Evolutionary conservation across 2,329 filamentous ascomycete genomes (phyloP), one percentile per base, ranked within the genome.

Genomic region (Venturia aucupariae): DNA sequence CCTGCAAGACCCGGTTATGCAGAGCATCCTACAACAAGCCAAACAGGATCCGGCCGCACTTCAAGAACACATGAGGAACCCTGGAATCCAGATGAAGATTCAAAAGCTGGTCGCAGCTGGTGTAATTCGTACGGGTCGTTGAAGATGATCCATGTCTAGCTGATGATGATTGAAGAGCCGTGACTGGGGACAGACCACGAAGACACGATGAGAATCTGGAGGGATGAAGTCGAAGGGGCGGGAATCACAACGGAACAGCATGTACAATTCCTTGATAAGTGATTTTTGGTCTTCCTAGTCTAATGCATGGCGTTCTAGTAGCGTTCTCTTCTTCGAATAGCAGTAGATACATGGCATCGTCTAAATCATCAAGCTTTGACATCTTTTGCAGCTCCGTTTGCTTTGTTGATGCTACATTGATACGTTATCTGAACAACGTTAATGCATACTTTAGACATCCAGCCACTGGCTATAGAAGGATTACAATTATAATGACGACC

Each of bases 51-150:
- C 94, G 22, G 89, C 89, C 60, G 94, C 94, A 57, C 84, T 99
- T 67, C 89, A 95, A 75, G 93, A 99, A 76, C 95, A 99, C 78
- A 96, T 99, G 90, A 90, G 87, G 81, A 99, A 97, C 80, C 85
- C 91, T 0, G 84, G 82, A 65, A 90, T 99, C 70, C 84, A 87
- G 66, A 84, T 84, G 71, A 96, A 97, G 84, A 89, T 99, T 68
- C 91, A 97, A 82, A 97, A 97, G 80, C 80, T 97, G 71, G 88
- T 96, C 69, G 91, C 91, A 64, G 92, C 93, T 54, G 92, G 94
- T 48, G 62, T 64, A 22, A 64, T 64, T n/a, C 51, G 51, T n/a
- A 19, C 35, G 27, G 51, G 51, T 35, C 51, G 51, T 57, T 57
- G 51, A 57, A 22, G 15, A 17, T 32, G 51, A 15, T n/a, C 17